Base-by-base conservation (phyloP, 495 filamentous ascomycete genomes). In the Hyaloscypha bicolor region DNA sequence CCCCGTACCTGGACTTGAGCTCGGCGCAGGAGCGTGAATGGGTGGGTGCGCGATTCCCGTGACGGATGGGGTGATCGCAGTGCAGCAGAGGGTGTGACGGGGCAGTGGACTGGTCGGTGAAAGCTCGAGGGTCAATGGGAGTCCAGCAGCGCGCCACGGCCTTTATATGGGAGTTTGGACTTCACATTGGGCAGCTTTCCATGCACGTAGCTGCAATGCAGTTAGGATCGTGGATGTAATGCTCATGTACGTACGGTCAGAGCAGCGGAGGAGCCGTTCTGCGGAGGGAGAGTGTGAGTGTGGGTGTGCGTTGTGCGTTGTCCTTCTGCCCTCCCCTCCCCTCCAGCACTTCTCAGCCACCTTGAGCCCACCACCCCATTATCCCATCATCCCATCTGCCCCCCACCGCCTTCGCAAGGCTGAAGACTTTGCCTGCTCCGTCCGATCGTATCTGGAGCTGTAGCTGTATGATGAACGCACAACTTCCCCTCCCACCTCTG, bases 181-280 rank as follows among this genome's bases (percentile, higher is more conserved):
- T 55, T 59, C n/a, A 70, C 63, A 70, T 70, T 70, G 68, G 68
- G 68, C 68, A 66, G 59, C 63, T 59, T 65, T 62, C 59, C 37
- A 63, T 66, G 63, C 63, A 62, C 51, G 31, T 30, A 16, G 42
- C 42, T 48, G 42, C 42, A 48, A 16, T 48, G 42, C 37, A 66
- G 39, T 51, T 59, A 21, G 30, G 57, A 42, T 1, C 51, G 19
- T 55, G 62, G n/a, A 64, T 39, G 42, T 6, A 48, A 19, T 8
- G 35, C 4, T 19, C 16, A 48, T 4, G 35, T 14, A 48, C 16
- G 62, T 25, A 35, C 21, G 11, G 29, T 59, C 51, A 64, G 6
- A 48, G 42, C 42, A 48, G 42, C 42, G 42, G 1, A 12, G 42
- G 42, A 48, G 42, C 16, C 42, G 4, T 48, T 48, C 42, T 48